Conservation (phyloP, 306 rosid genomes). For the Oemleria cerasiformis region DNA sequence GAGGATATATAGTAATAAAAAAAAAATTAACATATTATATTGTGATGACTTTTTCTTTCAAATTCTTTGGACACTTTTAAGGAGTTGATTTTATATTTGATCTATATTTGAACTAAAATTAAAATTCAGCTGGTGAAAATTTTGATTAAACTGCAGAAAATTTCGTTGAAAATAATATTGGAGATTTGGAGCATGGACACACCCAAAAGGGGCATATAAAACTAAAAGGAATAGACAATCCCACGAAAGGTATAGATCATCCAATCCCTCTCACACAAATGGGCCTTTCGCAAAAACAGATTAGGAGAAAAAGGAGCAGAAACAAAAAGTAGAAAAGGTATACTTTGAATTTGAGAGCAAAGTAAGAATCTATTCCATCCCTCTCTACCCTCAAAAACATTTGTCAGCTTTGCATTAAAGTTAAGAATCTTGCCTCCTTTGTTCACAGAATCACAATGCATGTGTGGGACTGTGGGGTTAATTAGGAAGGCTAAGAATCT, state of each 20-base stretch:
- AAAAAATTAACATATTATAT: too few relatives aligned
- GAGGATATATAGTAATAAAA: too few relatives aligned
- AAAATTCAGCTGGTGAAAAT: too few relatives aligned
- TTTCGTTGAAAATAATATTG: too few relatives aligned
- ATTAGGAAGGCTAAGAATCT: conserved; percentile 49
- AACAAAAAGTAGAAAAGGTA: conserved; percentile 35
- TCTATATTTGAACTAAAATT: too few relatives aligned
- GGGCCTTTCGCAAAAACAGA: not conserved
- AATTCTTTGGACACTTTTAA: too few relatives aligned
- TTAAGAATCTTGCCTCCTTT: conserved; percentile 48
- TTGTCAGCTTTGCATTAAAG: conserved; percentile 46
- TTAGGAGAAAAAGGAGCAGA: conserved; percentile 19
- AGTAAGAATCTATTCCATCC: conserved; percentile 78
- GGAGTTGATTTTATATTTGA: too few relatives aligned
- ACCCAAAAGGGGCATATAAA: not conserved
- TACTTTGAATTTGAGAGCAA: conserved; percentile 40
- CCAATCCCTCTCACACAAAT: conserved; percentile 13
- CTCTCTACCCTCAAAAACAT: conserved; percentile 17
- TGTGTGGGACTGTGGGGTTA: conserved; percentile 5
- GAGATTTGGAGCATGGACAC: not conserved
- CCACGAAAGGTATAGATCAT: conserved; percentile 43
- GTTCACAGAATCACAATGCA: conserved; percentile 22
- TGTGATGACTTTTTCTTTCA: too few relatives aligned
- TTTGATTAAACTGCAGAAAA: too few relatives aligned
- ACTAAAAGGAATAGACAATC: not conserved